Conservation (phyloP, 1,139 yeast species). For the Taiozyma onychis region DNA sequence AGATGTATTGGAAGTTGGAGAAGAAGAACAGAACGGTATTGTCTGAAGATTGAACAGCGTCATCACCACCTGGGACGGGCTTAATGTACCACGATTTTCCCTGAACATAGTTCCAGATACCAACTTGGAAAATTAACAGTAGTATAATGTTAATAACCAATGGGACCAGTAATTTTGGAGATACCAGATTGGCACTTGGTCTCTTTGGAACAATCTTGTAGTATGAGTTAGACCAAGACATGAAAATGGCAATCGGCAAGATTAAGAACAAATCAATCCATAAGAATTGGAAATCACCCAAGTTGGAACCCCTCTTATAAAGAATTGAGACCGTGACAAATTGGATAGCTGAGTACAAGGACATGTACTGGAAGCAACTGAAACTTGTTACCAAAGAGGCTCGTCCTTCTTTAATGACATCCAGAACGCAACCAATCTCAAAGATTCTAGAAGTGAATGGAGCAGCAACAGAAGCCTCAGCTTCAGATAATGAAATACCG, state of each 20-base stretch:
- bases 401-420: slow-evolving; percentile 90
- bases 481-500: slow-evolving; percentile 92
- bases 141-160: slow-evolving; percentile 66
- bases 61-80: slow-evolving; percentile 83
- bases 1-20: slow-evolving; percentile 84
- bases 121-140: slow-evolving; percentile 57
- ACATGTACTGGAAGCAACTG: slow-evolving; percentile 97
- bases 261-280: slow-evolving; percentile 89
- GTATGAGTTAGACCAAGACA: slow-evolving; percentile 95
- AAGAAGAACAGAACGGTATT: slow-evolving; percentile 78
- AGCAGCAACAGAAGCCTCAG: slow-evolving; percentile 98
- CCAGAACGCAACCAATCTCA: slow-evolving; percentile 88
- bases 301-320: slow-evolving; percentile 83
- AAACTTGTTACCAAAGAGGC: slow-evolving; percentile 93
- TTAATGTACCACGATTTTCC: slow-evolving; percentile 67
- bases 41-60: slow-evolving; percentile 80
- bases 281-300: slow-evolving; percentile 96
- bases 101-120: slow-evolving; percentile 59
- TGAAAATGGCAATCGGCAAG: slow-evolving; percentile 88
- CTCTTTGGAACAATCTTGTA: slow-evolving; percentile 57
- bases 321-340: slow-evolving; percentile 80
- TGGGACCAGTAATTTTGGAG: slow-evolving; percentile 81
- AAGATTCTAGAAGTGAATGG: slow-evolving; percentile 90
- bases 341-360: slow-evolving; percentile 93
- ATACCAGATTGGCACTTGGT: slow-evolving; percentile 91